phyloP scores from a whole-genome alignment of 164 flowering plant genomes.

The Litsea cubeba region DNA sequence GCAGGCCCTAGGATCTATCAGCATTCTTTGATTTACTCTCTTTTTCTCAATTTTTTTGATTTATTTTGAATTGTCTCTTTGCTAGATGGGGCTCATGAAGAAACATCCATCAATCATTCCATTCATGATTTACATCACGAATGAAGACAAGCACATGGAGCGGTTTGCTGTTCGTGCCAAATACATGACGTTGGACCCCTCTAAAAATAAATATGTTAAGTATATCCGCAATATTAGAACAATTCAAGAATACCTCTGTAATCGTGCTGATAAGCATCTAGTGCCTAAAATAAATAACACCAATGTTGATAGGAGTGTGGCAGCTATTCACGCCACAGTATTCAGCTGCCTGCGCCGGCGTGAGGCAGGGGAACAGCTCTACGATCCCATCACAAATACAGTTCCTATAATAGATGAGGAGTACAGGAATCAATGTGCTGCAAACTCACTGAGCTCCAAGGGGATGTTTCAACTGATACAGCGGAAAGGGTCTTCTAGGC shows the following conservation, averaged over 20 bases:
- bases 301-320: conserved; percentile 87
- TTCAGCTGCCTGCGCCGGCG: conserved; percentile 83
- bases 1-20: not conserved
- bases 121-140: conserved; percentile 82
- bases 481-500: conserved; percentile 75
- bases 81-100: conserved; percentile 93
- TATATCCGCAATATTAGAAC: conserved; percentile 83
- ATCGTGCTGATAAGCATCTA: conserved; percentile 84
- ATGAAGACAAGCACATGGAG: conserved; percentile 83
- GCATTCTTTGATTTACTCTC: not conserved
- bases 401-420: conserved; percentile 64
- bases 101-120: conserved; percentile 90
- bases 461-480: conserved; percentile 88
- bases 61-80: not conserved
- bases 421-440: conserved; percentile 73
- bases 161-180: conserved; percentile 90
- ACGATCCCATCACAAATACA: conserved; percentile 67
- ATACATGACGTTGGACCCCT: conserved; percentile 91
- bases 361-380: conserved; percentile 71
- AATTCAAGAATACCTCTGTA: conserved; percentile 80
- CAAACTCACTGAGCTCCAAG: conserved; percentile 75
- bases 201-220: conserved; percentile 84
- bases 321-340: conserved; percentile 90
- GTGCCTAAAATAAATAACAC: conserved; percentile 90
- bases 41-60: not conserved